Base-by-base conservation (phyloP, 2,329 filamentous ascomycete species). In the Furcasterigmium furcatum region DNA sequence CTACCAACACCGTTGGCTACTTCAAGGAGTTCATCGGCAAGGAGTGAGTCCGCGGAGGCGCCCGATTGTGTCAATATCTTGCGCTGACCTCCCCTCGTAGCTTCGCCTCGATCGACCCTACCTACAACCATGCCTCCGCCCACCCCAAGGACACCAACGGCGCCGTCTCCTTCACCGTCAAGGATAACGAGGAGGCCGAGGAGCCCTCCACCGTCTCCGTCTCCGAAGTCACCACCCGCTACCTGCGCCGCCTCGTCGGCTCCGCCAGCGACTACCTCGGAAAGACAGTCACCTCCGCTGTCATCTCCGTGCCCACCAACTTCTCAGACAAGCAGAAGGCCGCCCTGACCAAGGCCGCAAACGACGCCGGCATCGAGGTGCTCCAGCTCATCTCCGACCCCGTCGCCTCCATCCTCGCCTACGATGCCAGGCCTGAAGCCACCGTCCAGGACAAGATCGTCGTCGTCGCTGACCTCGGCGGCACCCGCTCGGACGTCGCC, bases 1-100 rank as follows among this genome's bases (percentile, higher is more conserved):
- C 90, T 54, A 81, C 82, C 66, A 97, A 97, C 78, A 96, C 94
- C 19, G 81, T 96, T 62, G 88, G 90, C 64, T 95, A 89, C 75
- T 99, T 97, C 78, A 85, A 91, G 70, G 94, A 99, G 63, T 96
- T 91, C 69, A 72, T 99, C 44, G 94, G 94, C 58, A 88, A 95
- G 79, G 87, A 95, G 87, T 95, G 83, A 48, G 81, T 64, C 7
- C 16, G 24, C 24, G 12, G 24, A 7, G 24, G 24, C 24, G 24
- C 24, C 7, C 7, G 3, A 27, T n/a, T n/a, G n/a, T n/a, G n/a
- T n/a, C 25, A n/a, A 45, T n/a, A 25, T 45, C 27, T 40, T 16
- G 13, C 16, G 43, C 57, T 62, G 46, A 61, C 47, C 24, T 43
- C 40, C n/a, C 10, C 7, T 40, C 20, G 30, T 56, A 84, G 80